Evolutionary conservation across 2,329 filamentous ascomycete species (phyloP).

Genomic region (Talaromyces sp.): DNA sequence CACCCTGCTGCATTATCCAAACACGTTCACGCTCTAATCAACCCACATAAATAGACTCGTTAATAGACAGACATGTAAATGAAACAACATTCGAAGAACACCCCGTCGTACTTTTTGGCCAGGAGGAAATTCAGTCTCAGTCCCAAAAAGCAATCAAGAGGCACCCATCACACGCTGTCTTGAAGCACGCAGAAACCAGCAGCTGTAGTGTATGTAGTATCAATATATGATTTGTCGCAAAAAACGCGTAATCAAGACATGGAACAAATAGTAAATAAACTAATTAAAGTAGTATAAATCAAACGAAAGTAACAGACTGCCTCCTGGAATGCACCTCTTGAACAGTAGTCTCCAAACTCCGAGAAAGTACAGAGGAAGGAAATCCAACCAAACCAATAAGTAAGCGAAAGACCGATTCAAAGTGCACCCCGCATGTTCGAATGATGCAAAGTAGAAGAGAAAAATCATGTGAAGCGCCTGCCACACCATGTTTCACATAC

Average conservation of each 20-base stretch:
- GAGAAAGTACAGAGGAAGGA: not conserved
- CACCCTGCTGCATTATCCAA: not conserved
- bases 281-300: not conserved
- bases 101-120: not conserved
- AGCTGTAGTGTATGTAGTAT: not conserved
- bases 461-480: not conserved
- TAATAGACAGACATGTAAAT: not conserved
- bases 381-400: not conserved
- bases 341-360: not conserved
- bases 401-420: not conserved
- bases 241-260: not conserved
- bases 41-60: not conserved
- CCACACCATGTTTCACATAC: not conserved
- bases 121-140: not conserved
- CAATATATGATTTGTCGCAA: not conserved
- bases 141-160: not conserved
- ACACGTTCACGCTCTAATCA: not conserved
- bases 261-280: not conserved
- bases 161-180: not conserved
- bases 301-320: not conserved
- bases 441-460: not conserved
- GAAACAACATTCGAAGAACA: not conserved
- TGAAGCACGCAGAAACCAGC: not conserved
- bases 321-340: not conserved
- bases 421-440: not conserved